These are phyloP conservation scores for Lycium ferocissimum DNA, from an alignment of 257 asterid species.

Conservation along the genomic window DNA sequence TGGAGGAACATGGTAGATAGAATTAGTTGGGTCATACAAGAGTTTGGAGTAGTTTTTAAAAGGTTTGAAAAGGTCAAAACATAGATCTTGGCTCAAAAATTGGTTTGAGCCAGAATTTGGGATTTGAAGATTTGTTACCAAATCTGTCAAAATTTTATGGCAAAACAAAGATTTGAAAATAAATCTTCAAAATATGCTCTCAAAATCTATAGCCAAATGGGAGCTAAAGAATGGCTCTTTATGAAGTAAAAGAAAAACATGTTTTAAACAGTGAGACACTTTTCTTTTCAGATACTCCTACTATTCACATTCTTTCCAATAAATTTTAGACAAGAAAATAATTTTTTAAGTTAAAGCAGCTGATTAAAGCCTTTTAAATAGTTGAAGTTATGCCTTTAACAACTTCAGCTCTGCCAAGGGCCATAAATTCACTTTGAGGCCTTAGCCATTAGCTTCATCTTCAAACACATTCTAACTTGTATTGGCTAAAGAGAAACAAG, in stretches of 20 bases:
- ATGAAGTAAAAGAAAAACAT: not conserved
- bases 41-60: no score
- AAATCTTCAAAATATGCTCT: no score
- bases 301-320: not conserved
- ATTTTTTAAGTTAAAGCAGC: not conserved
- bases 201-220: no score
- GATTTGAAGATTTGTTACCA: no score
- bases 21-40: no score
- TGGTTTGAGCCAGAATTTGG: no score
- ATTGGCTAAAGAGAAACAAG: not conserved
- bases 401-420: not conserved
- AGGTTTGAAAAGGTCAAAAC: no score
- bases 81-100: no score
- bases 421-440: slow-evolving; percentile 16
- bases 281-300: not conserved
- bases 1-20: no score
- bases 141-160: no score
- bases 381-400: not conserved
- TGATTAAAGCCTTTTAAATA: slow-evolving; percentile 1
- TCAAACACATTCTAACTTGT: not conserved
- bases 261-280: not conserved
- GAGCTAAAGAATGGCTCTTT: not conserved
- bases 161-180: no score
- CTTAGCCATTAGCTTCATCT: slow-evolving; percentile 13
- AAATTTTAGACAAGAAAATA: not conserved